Evolutionary conservation across 768 basidiomycete genomes (phyloP).

Genomic region (Baorangia bicolor): DNA sequence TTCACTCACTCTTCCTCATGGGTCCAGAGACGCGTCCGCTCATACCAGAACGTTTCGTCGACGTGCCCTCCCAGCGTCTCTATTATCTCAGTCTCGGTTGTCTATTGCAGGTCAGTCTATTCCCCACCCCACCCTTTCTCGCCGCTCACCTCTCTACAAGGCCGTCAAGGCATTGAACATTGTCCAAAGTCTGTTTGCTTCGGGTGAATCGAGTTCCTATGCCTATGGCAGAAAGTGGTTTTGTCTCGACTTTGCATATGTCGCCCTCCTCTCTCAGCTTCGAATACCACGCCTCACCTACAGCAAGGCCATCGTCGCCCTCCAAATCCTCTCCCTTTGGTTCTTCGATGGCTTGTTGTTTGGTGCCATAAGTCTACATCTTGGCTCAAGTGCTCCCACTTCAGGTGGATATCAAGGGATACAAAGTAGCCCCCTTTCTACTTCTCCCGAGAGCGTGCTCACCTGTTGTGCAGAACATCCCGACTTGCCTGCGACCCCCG

Average conservation of each 20-base stretch:
- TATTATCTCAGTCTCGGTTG: constrained; percentile 76
- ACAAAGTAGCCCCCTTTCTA: constrained; percentile 31
- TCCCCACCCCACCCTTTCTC: accelerated
- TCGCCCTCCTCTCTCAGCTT: constrained; percentile 54
- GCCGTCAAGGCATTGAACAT: constrained; percentile 77
- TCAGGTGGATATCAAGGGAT: constrained; percentile 20
- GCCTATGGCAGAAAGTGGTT: constrained; percentile 68
- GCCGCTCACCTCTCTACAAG: constrained; percentile 38
- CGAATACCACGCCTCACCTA: constrained; percentile 77
- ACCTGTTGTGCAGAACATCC: constrained; percentile 26
- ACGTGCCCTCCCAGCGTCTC: constrained; percentile 76
- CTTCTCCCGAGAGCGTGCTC: background rate
- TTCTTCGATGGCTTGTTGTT: constrained; percentile 70
- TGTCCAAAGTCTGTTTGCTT: constrained; percentile 50
- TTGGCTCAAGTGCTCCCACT: constrained; percentile 29
- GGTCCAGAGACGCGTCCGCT: constrained; percentile 40
- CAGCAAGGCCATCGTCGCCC: constrained; percentile 55
- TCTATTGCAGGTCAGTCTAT: constrained; percentile 63
- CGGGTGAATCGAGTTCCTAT: constrained; percentile 41
- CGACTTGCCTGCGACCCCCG: constrained; percentile 43
- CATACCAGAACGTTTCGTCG: constrained; percentile 72
- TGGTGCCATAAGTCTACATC: constrained; percentile 64
- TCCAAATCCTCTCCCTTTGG: constrained; percentile 62
- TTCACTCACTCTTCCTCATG: constrained; percentile 10
- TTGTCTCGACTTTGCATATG: constrained; percentile 64